Conservation (phyloP, 176 grass and related monocot species). For the Triticum dicoccoides region DNA sequence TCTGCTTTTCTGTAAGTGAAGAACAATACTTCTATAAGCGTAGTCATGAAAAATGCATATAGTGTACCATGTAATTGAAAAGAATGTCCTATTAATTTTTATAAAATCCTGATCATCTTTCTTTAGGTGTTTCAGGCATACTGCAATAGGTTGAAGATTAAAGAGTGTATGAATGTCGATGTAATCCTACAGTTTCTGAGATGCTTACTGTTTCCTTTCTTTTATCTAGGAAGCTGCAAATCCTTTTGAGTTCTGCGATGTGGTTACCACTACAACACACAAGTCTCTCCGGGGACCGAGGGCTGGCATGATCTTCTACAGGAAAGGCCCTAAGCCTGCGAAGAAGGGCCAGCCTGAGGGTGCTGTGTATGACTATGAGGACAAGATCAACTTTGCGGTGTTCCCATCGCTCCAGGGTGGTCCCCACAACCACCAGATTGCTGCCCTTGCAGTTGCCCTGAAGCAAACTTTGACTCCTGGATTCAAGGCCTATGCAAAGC, state of each 20-base stretch:
- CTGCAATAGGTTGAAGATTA: not conserved
- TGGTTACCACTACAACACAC: slow-evolving; percentile 96
- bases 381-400: slow-evolving; percentile 90
- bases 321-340: slow-evolving; percentile 93
- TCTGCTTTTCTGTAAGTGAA: not conserved
- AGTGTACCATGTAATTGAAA: not conserved
- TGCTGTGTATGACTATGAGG: slow-evolving; percentile 90
- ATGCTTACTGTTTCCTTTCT: not conserved
- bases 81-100: not conserved
- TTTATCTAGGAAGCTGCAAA: slow-evolving; percentile 74
- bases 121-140: not conserved
- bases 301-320: slow-evolving; percentile 98
- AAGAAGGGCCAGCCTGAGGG: slow-evolving; percentile 97
- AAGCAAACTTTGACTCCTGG: slow-evolving; percentile 74
- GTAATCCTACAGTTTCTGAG: not conserved
- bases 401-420: slow-evolving; percentile 99
- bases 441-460: slow-evolving; percentile 87
- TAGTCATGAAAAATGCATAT: not conserved
- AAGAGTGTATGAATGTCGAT: not conserved
- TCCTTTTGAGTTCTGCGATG: slow-evolving; percentile 90
- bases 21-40: not conserved
- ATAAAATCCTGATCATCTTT: not conserved
- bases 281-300: slow-evolving; percentile 92
- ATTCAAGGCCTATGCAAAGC: slow-evolving; percentile 94
- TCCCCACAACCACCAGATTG: slow-evolving; percentile 99